These are phyloP conservation scores for Ophiosphaerella korrae DNA, from an alignment of 2,329 filamentous ascomycete species.

Conservation along the genomic window DNA sequence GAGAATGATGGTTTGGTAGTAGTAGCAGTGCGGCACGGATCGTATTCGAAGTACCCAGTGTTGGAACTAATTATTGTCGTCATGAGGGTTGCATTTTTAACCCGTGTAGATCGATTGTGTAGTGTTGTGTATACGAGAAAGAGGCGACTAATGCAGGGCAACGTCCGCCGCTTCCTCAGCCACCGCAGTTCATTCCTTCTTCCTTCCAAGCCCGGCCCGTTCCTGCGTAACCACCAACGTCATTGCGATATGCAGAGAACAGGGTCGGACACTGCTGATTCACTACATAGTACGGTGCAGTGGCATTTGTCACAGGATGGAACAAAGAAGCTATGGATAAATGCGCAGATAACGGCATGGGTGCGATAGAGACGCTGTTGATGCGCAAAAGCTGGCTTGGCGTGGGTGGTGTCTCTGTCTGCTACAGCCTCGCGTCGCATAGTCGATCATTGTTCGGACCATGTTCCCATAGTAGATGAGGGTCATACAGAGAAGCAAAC, in stretches of 20 bases:
- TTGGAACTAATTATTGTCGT: neutral
- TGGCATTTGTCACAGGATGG: too few relatives aligned
- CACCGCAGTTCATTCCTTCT: neutral
- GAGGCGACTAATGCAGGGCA: too few relatives aligned
- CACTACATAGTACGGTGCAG: too few relatives aligned
- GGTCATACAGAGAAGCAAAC: neutral
- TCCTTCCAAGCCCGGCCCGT: slow-evolving; percentile 1
- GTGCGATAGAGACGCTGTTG: slow-evolving; percentile 1
- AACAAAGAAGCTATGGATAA: slow-evolving; percentile 3
- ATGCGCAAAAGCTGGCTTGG: slow-evolving; percentile 14
- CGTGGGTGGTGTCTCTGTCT: neutral
- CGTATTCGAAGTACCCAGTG: neutral
- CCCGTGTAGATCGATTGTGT: neutral
- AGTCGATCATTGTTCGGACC: neutral
- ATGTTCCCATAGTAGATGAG: neutral
- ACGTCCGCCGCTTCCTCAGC: neutral
- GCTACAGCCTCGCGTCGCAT: neutral
- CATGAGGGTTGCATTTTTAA: neutral
- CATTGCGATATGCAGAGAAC: neutral
- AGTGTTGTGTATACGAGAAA: neutral
- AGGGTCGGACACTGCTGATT: too few relatives aligned
- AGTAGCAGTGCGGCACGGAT: neutral
- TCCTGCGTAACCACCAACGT: neutral
- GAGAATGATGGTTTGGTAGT: too few relatives aligned
- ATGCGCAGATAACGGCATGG: slow-evolving; percentile 16